phyloP scores from a whole-genome alignment of 2,329 filamentous ascomycete species.

The Cladophialophora yegresii region DNA sequence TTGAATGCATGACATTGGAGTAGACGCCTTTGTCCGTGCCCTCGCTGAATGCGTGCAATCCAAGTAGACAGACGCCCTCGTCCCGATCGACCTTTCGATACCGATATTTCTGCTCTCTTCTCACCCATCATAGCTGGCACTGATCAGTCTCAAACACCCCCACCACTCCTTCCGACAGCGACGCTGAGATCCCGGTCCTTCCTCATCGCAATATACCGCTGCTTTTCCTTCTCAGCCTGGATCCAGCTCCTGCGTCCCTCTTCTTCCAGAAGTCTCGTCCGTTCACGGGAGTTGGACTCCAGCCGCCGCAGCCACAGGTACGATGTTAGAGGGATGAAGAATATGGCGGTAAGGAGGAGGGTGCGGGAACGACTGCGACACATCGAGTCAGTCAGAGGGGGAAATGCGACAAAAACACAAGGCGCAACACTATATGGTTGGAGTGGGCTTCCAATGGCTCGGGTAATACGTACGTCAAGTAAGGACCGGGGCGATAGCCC shows the following conservation, averaged over 20 bases:
- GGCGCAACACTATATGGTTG: neutral
- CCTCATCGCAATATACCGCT: slow-evolving; percentile 19
- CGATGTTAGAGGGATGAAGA: slow-evolving; percentile 28
- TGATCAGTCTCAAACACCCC: slow-evolving; percentile 23
- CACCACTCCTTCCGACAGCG: slow-evolving; percentile 30
- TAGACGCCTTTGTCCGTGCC: neutral
- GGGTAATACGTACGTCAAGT: slow-evolving; percentile 21
- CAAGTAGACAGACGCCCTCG: neutral
- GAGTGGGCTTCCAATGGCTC: too few relatives aligned
- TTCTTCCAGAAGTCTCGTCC: slow-evolving; percentile 28
- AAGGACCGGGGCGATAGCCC: slow-evolving; percentile 28
- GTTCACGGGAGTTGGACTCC: slow-evolving; percentile 25
- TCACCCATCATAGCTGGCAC: neutral
- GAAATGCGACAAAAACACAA: neutral
- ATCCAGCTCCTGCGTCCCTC: slow-evolving; percentile 32
- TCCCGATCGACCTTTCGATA: neutral
- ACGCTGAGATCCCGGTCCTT: slow-evolving; percentile 25
- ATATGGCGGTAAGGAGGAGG: slow-evolving; percentile 25
- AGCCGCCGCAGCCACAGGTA: slow-evolving; percentile 31
- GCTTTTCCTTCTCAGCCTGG: slow-evolving; percentile 29
- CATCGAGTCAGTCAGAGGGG: neutral
- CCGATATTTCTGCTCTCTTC: neutral
- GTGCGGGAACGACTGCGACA: slow-evolving; percentile 22
- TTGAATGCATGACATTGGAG: too few relatives aligned
- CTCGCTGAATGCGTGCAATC: neutral